Conservation (phyloP, 768 basidiomycete species). For the Kockovaella imperatae region DNA sequence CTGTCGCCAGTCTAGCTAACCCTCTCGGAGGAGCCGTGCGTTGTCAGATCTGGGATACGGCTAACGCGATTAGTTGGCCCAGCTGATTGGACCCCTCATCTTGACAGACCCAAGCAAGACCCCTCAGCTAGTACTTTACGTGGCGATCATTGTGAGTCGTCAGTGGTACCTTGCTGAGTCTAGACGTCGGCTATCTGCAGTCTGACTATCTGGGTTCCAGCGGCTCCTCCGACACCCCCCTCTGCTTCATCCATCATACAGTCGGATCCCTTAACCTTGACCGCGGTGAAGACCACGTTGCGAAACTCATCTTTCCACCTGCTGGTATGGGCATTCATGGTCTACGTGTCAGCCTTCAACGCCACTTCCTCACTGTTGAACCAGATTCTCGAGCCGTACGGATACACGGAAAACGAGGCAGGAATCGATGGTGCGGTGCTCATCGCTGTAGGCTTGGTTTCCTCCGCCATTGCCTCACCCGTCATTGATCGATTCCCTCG, state of each 20-base stretch:
- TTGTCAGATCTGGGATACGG: too few species aligned
- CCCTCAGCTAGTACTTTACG: too few species aligned
- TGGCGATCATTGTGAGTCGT: too few species aligned
- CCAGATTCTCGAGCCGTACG: conserved; percentile 7
- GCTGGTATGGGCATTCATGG: conserved; percentile 7
- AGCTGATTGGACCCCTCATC: too few species aligned
- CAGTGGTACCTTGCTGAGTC: too few species aligned
- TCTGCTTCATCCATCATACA: conserved; percentile 2
- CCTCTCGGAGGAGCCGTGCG: too few species aligned
- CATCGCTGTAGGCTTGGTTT: conserved; percentile 6
- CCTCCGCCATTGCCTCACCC: conserved; percentile 6
- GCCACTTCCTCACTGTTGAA: conserved; percentile 8
- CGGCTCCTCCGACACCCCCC: conserved; percentile 5
- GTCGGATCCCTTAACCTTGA: not conserved
- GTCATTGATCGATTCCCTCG: conserved; percentile 2
- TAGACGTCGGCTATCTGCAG: too few species aligned
- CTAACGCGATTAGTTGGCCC: too few species aligned
- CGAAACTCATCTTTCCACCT: conserved; percentile 5
- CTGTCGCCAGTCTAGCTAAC: too few species aligned
- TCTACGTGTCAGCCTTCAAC: conserved; percentile 11
- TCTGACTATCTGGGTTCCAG: too few species aligned
- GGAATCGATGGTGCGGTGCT: conserved; percentile 8
- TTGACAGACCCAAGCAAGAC: too few species aligned
- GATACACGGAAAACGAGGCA: conserved; percentile 7
- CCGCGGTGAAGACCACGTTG: not conserved